Evolutionary conservation across 2,329 filamentous ascomycete species (phyloP).

Genomic region (Fusarium agapanthi): DNA sequence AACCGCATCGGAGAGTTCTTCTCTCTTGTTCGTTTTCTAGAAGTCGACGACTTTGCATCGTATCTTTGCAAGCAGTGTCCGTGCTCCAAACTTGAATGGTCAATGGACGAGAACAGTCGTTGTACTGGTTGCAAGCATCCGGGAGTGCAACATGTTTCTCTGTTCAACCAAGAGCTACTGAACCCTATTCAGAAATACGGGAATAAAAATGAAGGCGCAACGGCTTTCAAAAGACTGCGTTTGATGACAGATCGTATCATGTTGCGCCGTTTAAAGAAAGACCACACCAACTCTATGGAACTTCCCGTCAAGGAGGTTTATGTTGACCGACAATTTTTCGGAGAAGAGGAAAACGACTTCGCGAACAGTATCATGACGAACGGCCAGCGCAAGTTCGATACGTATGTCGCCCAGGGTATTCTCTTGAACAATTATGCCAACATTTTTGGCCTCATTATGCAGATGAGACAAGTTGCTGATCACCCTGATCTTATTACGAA

Average conservation of each 20-base stretch:
- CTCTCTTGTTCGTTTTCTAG: slow-evolving; percentile 89
- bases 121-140: slow-evolving; percentile 70
- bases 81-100: slow-evolving; percentile 87
- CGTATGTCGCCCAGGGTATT: slow-evolving; percentile 92
- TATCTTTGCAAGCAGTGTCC: slow-evolving; percentile 92
- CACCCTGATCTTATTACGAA: slow-evolving; percentile 94
- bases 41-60: slow-evolving; percentile 87
- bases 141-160: slow-evolving; percentile 57
- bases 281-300: slow-evolving; percentile 95
- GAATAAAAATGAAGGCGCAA: slow-evolving; percentile 68
- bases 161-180: slow-evolving; percentile 94
- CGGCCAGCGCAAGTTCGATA: slow-evolving; percentile 88
- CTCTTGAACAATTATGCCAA: slow-evolving; percentile 98
- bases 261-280: slow-evolving; percentile 92
- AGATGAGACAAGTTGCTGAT: slow-evolving; percentile 97
- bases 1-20: slow-evolving; percentile 98
- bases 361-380: slow-evolving; percentile 96
- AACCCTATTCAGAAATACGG: slow-evolving; percentile 78
- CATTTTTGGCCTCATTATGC: slow-evolving; percentile 98
- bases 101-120: slow-evolving; percentile 73
- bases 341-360: slow-evolving; percentile 95
- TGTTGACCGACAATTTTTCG: slow-evolving; percentile 94
- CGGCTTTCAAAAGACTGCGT: slow-evolving; percentile 82
- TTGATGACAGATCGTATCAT: slow-evolving; percentile 93
- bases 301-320: slow-evolving; percentile 93